Evolutionary conservation across 352 stramenopile species (phyloP), one percentile per base, ranked within the genome.

Genomic region (Phytophthora sp.): DNA sequence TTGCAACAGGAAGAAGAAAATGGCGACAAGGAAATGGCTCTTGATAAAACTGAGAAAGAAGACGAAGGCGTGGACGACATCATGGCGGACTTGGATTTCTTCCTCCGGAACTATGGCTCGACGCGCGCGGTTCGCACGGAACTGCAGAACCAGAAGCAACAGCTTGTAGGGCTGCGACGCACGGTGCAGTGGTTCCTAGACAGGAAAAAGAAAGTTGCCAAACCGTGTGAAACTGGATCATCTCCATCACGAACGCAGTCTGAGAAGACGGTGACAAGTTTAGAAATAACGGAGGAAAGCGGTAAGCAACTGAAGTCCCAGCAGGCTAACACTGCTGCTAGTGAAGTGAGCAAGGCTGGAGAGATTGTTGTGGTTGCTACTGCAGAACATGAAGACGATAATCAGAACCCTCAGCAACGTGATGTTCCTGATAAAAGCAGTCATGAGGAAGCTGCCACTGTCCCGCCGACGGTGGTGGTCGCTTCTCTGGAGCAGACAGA

Each of bases 11-110:
- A 44, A 20, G n/a, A 37, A 27, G 28, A 53, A 53, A n/a, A n/a
- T n/a, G n/a, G n/a, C n/a, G n/a, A n/a, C n/a, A n/a, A n/a, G n/a
- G n/a, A n/a, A n/a, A n/a, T n/a, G n/a, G n/a, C n/a, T n/a, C n/a
- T n/a, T n/a, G n/a, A 35, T n/a, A 38, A 6, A 13, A 12, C n/a
- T 12, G 41, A 21, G 8, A 46, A 26, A 15, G 42, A 20, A 7
- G 10, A 7, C 2, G 41, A 61, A 26, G 24, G 17, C 9, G 48
- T 61, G 13, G 57, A 61, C 17, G 39, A 59, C 26, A 66, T 34
- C 32, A 66, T 66, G 57, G 21, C 23, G 5, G 32, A 63, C 44
- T 15, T 63, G 26, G 20, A 56, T 8, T 56, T 49, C 31, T 63
- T 63, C 26, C 35, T 63, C 2, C 28, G 17, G 11, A 44, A 9